These are phyloP conservation scores for Aureobasidium namibiae DNA, from an alignment of 2,329 filamentous ascomycete species.

Conservation along the genomic window DNA sequence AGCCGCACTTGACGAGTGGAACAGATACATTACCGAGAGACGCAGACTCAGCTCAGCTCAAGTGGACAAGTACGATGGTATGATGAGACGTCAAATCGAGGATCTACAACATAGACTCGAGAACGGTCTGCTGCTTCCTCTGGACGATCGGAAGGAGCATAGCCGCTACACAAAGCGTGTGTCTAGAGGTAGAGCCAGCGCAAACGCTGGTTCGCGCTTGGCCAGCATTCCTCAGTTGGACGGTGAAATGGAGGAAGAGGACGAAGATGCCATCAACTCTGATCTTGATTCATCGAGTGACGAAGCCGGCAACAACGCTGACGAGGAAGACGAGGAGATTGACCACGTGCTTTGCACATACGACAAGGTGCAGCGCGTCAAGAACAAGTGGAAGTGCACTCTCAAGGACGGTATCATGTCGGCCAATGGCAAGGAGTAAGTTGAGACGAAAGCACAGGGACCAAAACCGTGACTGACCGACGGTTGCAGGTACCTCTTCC, in stretches of 20 bases:
- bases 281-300: slow-evolving; percentile 97
- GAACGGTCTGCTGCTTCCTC: slow-evolving; percentile 67
- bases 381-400: slow-evolving; percentile 96
- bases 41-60: slow-evolving; percentile 44
- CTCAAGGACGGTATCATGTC: slow-evolving; percentile 94
- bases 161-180: slow-evolving; percentile 22
- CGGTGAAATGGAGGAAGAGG: slow-evolving; percentile 38
- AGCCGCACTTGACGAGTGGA: slow-evolving; percentile 46
- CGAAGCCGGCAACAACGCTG: slow-evolving; percentile 48
- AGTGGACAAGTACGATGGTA: slow-evolving; percentile 54
- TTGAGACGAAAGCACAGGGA: slow-evolving; percentile 16
- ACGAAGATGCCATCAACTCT: slow-evolving; percentile 97
- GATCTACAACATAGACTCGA: slow-evolving; percentile 61
- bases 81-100: slow-evolving; percentile 61
- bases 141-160: slow-evolving; percentile 45
- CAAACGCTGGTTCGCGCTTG: neutral
- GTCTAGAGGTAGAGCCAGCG: slow-evolving; percentile 17
- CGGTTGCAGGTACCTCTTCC: slow-evolving; percentile 69
- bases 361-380: slow-evolving; percentile 96
- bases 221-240: slow-evolving; percentile 18
- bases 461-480: slow-evolving; percentile 16
- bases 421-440: slow-evolving; percentile 80
- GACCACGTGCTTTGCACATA: slow-evolving; percentile 95
- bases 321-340: slow-evolving; percentile 83
- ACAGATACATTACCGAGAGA: slow-evolving; percentile 51